Base-by-base conservation (phyloP, 169 alveolate genomes). In the Cryptosporidium muris region DNA sequence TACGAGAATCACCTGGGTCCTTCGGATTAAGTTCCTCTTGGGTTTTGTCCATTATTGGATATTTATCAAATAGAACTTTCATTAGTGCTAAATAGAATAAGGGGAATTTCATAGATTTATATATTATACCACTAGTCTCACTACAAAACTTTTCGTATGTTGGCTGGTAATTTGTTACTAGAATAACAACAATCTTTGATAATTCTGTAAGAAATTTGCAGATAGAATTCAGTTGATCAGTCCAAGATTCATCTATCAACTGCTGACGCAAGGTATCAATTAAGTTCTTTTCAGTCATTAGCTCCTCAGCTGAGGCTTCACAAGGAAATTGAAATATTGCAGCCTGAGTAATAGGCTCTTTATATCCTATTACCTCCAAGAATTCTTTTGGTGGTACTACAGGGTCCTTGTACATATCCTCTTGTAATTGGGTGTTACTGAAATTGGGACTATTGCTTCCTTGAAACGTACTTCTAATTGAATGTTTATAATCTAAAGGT, bases 1-100 rank as follows among this genome's bases (percentile, higher is more conserved):
- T 74, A 25, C 85, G 40, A 11, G 85, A 66, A 25, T 74, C 85
- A n/a, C 85, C 85, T 60, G 85, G 85, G 2, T 74, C 85, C 25
- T 74, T 74, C 25, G 85, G 58, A 40, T 74, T 74, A 4, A 74
- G 6, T 37, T 74, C 68, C 60, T 74, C 85, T 7, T 62, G 40
- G 2, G 85, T 74, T 25, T 74, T 68, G 48, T 12, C 38, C 45
- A 74, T 62, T 51, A 6, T 58, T 25, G 85, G 85, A 60, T 74
- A 74, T 34, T 74, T 63, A 58, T 74, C 85, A 60, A 74, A 74
- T 4, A 74, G 60, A 34, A 74, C 47, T 37, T 74, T 74, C 85
- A 74, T 74, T 1, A 62, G 12, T 58, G 85, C 67, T 68, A 74
- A 58, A 34, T 74, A 74, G 36, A 74, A 74, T 16, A 74, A 48